A percentile compares a stretch with the other conserved stretches of the same genome.
phyloP scores from a whole-genome alignment of 2,329 filamentous ascomycete species.

The Coniochaeta pulveracea region DNA sequence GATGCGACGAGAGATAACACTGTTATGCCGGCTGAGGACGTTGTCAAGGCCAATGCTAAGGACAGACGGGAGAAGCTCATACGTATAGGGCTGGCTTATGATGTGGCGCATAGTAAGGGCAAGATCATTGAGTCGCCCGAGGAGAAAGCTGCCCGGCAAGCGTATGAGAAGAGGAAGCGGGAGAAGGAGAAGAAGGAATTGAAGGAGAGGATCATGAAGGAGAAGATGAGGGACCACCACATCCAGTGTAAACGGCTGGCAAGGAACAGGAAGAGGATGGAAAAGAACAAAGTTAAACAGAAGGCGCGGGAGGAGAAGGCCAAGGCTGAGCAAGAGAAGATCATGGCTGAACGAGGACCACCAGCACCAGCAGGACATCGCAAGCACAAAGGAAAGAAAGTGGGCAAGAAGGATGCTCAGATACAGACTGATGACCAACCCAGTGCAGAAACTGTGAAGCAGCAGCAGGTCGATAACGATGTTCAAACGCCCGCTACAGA shows the following conservation, averaged over 20 bases:
- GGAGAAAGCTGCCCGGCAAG: slow-evolving; percentile 36
- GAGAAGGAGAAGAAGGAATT: slow-evolving; percentile 36
- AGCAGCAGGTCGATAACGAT: background rate
- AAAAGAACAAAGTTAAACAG: slow-evolving; percentile 25
- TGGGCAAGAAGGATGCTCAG: background rate
- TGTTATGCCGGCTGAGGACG: slow-evolving; percentile 38
- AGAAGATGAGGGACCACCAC: slow-evolving; percentile 21
- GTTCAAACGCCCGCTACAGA: background rate
- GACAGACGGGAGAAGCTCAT: slow-evolving; percentile 45
- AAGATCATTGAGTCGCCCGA: slow-evolving; percentile 37
- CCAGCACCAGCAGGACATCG: slow-evolving; percentile 14
- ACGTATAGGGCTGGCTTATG: slow-evolving; percentile 46
- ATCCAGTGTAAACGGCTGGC: slow-evolving; percentile 25
- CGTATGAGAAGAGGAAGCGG: slow-evolving; percentile 29
- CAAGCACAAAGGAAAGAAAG: background rate
- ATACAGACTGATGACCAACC: slow-evolving; percentile 15
- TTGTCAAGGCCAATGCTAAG: slow-evolving; percentile 39
- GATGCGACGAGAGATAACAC: slow-evolving; percentile 33
- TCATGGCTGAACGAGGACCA: slow-evolving; percentile 7
- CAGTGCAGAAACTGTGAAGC: no score
- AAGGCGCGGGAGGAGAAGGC: slow-evolving; percentile 15
- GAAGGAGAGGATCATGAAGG: slow-evolving; percentile 25
- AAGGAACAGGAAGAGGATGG: slow-evolving; percentile 20
- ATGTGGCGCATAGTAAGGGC: slow-evolving; percentile 48
- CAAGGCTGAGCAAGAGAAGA: slow-evolving; percentile 8